Base-by-base conservation (phyloP, 768 basidiomycete species). In the Macrocybe gigantea region DNA sequence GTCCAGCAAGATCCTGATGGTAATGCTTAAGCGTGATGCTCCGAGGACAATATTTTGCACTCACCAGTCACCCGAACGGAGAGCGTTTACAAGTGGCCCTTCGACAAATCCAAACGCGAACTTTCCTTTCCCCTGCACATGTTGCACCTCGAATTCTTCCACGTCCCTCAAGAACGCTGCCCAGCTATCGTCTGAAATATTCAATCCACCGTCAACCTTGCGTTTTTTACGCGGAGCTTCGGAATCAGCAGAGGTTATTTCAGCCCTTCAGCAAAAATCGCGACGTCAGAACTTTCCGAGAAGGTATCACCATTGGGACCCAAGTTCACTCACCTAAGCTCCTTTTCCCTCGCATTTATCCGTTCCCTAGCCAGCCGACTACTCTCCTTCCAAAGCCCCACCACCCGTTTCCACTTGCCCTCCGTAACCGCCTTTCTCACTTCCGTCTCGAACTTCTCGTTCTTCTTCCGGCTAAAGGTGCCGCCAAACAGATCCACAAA, bases 61-160 rank as follows among this genome's bases (percentile, higher is more conserved):
- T 56, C 57, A 95, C 96, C 96, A 99, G 61, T 95, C 82, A 5
- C 96, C 96, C 40, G 75, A 76, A 30, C 86, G 78, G 48, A 99
- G 65, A 2, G 96, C 96, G 56, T 85, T 88, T 15, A 96, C 82
- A n/a, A 99, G 70, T 9, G 96, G 94, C 0, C 95, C 96, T 60
- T 99, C 96, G 1, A 98, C 84, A 57, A 97, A 98, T 7, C 83
- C 83, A 59, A 98, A 98, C 0, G 93, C 88, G 59, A 96, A 88
- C 61, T 89, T 93, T 29, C 89, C 84, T 56, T 88, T 85, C 42
- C 85, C 86, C 48, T 82, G 81, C n/a, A 93, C 83, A 62, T 94
- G 86, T 56, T 94, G 90, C 1, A 85, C 71, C 54, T 95, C 89
- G 54, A 99, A 99, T 31, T 84, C 81, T 32, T 79, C 72, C 5